Base-by-base conservation (phyloP, 1,284 basidiomycete species). In the Fomitopsis pinicola region DNA sequence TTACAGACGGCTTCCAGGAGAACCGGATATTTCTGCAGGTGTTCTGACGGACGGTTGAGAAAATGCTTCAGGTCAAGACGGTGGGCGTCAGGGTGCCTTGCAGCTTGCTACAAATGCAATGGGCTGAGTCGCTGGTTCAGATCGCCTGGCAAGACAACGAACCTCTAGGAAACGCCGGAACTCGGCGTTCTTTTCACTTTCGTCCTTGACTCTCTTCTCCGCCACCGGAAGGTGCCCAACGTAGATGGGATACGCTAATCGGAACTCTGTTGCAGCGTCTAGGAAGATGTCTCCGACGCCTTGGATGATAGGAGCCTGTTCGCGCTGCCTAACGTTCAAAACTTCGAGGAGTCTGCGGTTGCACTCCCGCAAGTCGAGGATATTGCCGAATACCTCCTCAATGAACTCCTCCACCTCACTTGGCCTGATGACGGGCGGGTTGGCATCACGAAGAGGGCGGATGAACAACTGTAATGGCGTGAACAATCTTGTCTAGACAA, bases 211-310 rank as follows among this genome's bases (percentile, higher is more conserved):
- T 61, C 88, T 78, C 71, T 89, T 89, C 72, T 97, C 95, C 0
- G 95, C 95, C 7, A 91, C 76, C 0, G 95, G 94, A 59, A 95
- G 84, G 68, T 91, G 87, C 3, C 92, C 91, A 26, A 95, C 85
- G 68, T 98, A 98, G 14, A 82, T 80, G 0, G 93, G 92, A 74
- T 99, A 99, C 3, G 89, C 87, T 8, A 86, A 78, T 40, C 91
- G 83, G 78, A 98, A 98, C 69, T 96, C 92, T 1, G 92, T 88
- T 0, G 94, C 94, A 0, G 94, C 91, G 17, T 89, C 86, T 55
- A 98, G 78, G 70, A 98, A 93, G 58, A 98, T 86, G 71, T 98
- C 95, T 0, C 96, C 97, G 52, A 98, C 91, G 52, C 82, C 83
- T 64, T 90, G 85, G 46, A 98, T 89, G 55, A 98, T 82, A 0